A percentile compares a stretch with the other conserved stretches of the same genome.
Conservation (phyloP, 371 early-diverging fungal genomes). For the Entomophthora muscae region DNA sequence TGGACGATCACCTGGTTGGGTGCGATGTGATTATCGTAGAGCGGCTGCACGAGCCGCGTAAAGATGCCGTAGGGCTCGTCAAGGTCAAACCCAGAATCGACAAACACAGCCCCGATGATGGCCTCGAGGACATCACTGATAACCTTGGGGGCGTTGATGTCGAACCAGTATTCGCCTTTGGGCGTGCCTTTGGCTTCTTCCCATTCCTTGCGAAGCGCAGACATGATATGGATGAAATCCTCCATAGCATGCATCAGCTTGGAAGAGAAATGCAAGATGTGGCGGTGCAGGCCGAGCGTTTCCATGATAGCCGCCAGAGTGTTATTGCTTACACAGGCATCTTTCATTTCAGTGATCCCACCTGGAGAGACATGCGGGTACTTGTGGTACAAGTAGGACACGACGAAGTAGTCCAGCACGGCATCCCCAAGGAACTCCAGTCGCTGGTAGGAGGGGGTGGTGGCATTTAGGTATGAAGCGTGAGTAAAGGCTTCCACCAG, state of each 20-base stretch:
- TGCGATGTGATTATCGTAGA: constrained; percentile 29
- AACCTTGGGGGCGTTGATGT: constrained; percentile 64
- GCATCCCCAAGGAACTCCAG: constrained; percentile 91
- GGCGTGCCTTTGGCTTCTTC: constrained; percentile 13
- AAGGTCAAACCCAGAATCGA: constrained; percentile 59
- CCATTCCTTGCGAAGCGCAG: constrained; percentile 15
- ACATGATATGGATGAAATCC: constrained; percentile 21
- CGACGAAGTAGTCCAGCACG: constrained; percentile 63
- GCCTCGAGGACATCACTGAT: constrained; percentile 78
- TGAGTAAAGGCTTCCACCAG: constrained; percentile 77
- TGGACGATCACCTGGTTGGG: constrained; percentile 30
- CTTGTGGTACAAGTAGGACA: constrained; percentile 43
- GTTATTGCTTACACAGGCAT: constrained; percentile 74
- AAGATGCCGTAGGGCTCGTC: constrained; percentile 27
- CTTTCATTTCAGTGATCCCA: constrained; percentile 52
- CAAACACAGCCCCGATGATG: constrained; percentile 71
- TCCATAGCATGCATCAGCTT: constrained; percentile 27
- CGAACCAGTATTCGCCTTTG: constrained; percentile 46
- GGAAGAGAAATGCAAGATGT: constrained; percentile 43
- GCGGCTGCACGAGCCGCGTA: constrained; percentile 25
- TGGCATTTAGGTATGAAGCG: constrained; percentile 36
- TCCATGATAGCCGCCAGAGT: constrained; percentile 53
- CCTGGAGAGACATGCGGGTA: constrained; percentile 41
- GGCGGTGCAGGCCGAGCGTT: constrained; percentile 33
- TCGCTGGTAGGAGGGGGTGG: constrained; percentile 65